phyloP scores from a whole-genome alignment of 164 flowering plant genomes.

The Magnolia changhungtana region DNA sequence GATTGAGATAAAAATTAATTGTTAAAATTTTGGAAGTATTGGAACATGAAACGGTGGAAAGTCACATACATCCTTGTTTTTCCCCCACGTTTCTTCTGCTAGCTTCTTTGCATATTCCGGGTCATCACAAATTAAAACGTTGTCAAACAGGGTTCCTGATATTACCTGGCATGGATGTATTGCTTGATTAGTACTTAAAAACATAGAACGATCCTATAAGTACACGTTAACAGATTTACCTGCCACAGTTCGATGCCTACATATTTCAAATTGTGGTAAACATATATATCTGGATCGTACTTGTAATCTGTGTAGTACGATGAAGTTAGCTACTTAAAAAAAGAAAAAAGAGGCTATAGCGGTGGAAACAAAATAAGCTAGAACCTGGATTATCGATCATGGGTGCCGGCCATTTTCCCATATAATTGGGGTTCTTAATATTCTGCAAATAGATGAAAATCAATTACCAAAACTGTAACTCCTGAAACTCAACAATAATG shows the following conservation, averaged over 20 bases:
- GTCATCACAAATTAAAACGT: slow-evolving; percentile 10
- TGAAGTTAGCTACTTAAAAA: neutral
- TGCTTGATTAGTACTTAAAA: neutral
- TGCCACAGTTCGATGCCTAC: slow-evolving; percentile 86
- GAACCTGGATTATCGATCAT: slow-evolving; percentile 94
- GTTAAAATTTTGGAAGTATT: neutral
- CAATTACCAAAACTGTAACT: neutral
- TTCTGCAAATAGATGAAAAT: slow-evolving; percentile 39
- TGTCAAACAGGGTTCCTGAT: slow-evolving; percentile 17
- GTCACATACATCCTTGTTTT: slow-evolving; percentile 12
- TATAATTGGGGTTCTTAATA: slow-evolving; percentile 93
- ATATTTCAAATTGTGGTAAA: slow-evolving; percentile 67
- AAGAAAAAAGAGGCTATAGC: neutral
- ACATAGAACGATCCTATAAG: neutral
- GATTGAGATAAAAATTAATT: neutral
- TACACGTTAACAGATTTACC: slow-evolving; percentile 33
- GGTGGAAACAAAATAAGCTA: neutral
- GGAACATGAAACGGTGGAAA: neutral
- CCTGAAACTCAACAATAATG: neutral
- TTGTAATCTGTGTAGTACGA: slow-evolving; percentile 53
- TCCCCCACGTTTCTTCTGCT: slow-evolving; percentile 21
- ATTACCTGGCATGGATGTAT: slow-evolving; percentile 9
- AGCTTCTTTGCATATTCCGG: slow-evolving; percentile 15
- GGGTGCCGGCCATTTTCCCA: slow-evolving; percentile 97
- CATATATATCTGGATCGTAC: slow-evolving; percentile 76